Conservation (phyloP, 768 basidiomycete genomes). For the Leccinum fibrillosum region DNA sequence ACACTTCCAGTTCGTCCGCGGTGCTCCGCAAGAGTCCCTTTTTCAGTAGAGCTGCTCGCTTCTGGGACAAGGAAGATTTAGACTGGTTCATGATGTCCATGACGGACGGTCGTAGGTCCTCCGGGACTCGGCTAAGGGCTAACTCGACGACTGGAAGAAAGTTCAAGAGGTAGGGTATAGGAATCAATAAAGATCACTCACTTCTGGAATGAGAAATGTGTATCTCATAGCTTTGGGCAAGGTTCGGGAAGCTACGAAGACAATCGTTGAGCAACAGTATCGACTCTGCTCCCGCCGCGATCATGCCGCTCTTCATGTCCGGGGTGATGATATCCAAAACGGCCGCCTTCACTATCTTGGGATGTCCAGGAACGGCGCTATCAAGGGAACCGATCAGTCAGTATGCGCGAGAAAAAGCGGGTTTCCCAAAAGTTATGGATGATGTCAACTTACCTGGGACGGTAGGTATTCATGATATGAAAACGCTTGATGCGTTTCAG, state of each 20-base stretch:
- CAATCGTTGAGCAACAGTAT: slow-evolving; percentile 66
- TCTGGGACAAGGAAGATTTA: slow-evolving; percentile 65
- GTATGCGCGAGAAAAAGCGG: background rate
- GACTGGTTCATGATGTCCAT: slow-evolving; percentile 63
- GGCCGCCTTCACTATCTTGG: slow-evolving; percentile 68
- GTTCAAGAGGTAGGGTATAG: background rate
- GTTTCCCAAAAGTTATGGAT: background rate
- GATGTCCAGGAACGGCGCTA: slow-evolving; percentile 70
- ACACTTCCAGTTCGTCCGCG: slow-evolving; percentile 71
- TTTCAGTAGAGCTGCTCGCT: slow-evolving; percentile 64
- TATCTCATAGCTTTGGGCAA: slow-evolving; percentile 66
- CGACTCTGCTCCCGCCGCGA: slow-evolving; percentile 72
- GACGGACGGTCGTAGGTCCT: slow-evolving; percentile 51
- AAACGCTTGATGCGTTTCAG: slow-evolving; percentile 77
- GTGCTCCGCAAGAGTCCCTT: slow-evolving; percentile 64
- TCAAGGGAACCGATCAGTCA: background rate
- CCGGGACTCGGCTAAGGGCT: slow-evolving; percentile 58
- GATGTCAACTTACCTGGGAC: slow-evolving; percentile 51
- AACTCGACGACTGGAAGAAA: slow-evolving; percentile 58
- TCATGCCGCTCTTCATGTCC: slow-evolving; percentile 58
- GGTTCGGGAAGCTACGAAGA: slow-evolving; percentile 68
- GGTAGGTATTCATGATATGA: slow-evolving; percentile 71
- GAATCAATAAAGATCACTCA: slow-evolving; percentile 33
- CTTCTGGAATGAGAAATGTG: slow-evolving; percentile 76
- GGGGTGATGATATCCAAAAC: slow-evolving; percentile 83